These are phyloP conservation scores for Oxytropis ochrocephala DNA, from an alignment of 306 rosid genomes.

Conservation along the genomic window DNA sequence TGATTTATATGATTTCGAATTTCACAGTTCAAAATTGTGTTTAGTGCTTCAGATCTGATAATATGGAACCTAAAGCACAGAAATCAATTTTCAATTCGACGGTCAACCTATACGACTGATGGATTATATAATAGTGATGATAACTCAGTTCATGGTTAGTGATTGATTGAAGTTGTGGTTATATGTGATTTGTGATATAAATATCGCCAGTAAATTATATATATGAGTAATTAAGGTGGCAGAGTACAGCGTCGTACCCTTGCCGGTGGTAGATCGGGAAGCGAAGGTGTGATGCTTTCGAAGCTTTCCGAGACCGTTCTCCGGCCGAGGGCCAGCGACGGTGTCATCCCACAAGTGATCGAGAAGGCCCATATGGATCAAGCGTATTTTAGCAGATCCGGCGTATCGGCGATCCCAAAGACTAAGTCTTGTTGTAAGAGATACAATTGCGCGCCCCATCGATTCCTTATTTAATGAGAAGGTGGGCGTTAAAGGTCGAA, in stretches of 20 bases:
- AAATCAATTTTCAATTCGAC: slow-evolving; percentile 6
- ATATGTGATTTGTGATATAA: neutral
- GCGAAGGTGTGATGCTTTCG: slow-evolving; percentile 53
- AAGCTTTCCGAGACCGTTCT: slow-evolving; percentile 79
- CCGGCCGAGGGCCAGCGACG: slow-evolving; percentile 90
- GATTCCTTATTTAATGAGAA: slow-evolving; percentile 37
- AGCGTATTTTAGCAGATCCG: slow-evolving; percentile 30
- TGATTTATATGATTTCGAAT: neutral
- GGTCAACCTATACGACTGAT: neutral
- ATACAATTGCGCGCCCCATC: neutral
- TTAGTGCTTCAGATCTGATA: slow-evolving; percentile 16
- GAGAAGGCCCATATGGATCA: slow-evolving; percentile 49
- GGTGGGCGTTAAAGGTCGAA: slow-evolving; percentile 46
- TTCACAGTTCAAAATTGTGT: neutral
- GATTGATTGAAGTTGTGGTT: slow-evolving; percentile 3
- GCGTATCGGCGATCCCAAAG: slow-evolving; percentile 6
- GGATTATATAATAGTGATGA: neutral
- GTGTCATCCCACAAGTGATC: slow-evolving; percentile 98
- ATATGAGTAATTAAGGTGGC: slow-evolving; percentile 10
- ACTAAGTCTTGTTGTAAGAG: slow-evolving; percentile 12
- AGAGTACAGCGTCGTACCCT: slow-evolving; percentile 58
- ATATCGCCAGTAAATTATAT: neutral
- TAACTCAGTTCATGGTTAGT: neutral
- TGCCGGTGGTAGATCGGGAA: slow-evolving; percentile 42
- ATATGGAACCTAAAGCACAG: neutral